Evolutionary conservation across 2,329 filamentous ascomycete species (phyloP).

Genomic region (Colletotrichum melonis): DNA sequence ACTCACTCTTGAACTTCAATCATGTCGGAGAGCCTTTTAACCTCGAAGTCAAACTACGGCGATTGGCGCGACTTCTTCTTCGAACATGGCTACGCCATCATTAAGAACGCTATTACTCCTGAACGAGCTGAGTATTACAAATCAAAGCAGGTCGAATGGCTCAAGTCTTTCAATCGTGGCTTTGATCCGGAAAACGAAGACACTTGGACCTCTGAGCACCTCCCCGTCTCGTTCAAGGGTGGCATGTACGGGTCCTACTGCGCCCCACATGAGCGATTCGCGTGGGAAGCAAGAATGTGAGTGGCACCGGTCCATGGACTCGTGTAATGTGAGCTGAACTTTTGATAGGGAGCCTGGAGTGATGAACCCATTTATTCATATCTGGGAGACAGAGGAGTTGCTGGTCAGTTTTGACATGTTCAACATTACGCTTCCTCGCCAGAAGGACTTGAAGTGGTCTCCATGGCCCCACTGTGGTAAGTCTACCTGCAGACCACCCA

Average conservation of each 20-base stretch:
- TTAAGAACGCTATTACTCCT: slow-evolving; percentile 51
- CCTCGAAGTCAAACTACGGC: slow-evolving; percentile 14
- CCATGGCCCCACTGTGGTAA: slow-evolving; percentile 23
- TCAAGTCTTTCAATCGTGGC: slow-evolving; percentile 52
- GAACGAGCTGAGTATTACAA: slow-evolving; percentile 53
- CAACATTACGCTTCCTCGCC: slow-evolving; percentile 53
- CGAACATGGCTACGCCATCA: slow-evolving; percentile 52
- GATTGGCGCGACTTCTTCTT: slow-evolving; percentile 56
- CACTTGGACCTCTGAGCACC: slow-evolving; percentile 56
- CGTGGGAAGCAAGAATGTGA: slow-evolving; percentile 53
- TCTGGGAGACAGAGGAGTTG: slow-evolving; percentile 49
- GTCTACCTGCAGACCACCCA: background rate
- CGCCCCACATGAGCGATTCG: slow-evolving; percentile 53
- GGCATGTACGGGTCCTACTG: slow-evolving; percentile 55
- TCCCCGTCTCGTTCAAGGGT: slow-evolving; percentile 55
- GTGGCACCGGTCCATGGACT: background rate
- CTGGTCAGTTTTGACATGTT: slow-evolving; percentile 46
- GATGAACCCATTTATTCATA: slow-evolving; percentile 51
- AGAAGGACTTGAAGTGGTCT: slow-evolving; percentile 22
- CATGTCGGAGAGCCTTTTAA: slow-evolving; percentile 16
- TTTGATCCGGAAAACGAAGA: slow-evolving; percentile 50
- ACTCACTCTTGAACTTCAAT: background rate
- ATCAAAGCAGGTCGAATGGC: slow-evolving; percentile 54
- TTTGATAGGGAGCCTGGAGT: slow-evolving; percentile 47
- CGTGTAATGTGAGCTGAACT: background rate